Evolutionary conservation across 2,329 filamentous ascomycete species (phyloP), one percentile per base, ranked within the genome.

Genomic region (Nothophaeocryptopus gaeumannii): DNA sequence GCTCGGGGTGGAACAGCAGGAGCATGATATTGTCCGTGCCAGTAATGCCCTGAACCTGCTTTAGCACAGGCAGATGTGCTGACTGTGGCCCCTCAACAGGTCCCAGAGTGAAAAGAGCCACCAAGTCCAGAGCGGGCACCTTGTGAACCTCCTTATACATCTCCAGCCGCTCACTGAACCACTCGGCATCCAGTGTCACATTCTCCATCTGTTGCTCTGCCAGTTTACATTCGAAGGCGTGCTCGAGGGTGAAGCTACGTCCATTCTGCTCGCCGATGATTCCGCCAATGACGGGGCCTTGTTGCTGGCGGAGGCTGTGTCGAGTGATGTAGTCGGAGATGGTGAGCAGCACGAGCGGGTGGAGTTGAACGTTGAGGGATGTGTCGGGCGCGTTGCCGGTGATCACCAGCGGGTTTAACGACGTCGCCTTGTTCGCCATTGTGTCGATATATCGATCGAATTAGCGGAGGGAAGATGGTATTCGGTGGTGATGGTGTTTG

Each of bases 301-400:
- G 69, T 62, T 90, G 84, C 45, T 83, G 76, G 51, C 93, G 83
- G 49, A 96, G 79, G 1, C 85, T 88, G 70, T 96, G 91, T 53
- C 93, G 83, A 51, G 92, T 95, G 69, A 97, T 90, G 70, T 95
- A 95, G 71, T 99, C 93, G 61, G 92, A 96, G 63, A 99, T 93
- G 58, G 88, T 95, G 72, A 99, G 88, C 59, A 97, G 86, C 45
- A 96, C 91, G 41, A 99, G 84, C 20, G 93, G 93, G 65, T 99
- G 93, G 13, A 99, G 82, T 61, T 90, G 83, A 48, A 90, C 83
- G 58, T 89, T 85, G 38, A 95, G 82, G 43, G 83, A 82, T 14
- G 85, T 85, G 70, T 93, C 88, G 36, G 82, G 82, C 20, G 20
- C 20, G 53, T 70, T 71, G 39, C 66, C 65, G 37, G 62, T 71